Percentiles rank a stretch among this genome's conserved stretches.
Conservation (phyloP, 306 rosid genomes). For the Castanospermum australe region DNA sequence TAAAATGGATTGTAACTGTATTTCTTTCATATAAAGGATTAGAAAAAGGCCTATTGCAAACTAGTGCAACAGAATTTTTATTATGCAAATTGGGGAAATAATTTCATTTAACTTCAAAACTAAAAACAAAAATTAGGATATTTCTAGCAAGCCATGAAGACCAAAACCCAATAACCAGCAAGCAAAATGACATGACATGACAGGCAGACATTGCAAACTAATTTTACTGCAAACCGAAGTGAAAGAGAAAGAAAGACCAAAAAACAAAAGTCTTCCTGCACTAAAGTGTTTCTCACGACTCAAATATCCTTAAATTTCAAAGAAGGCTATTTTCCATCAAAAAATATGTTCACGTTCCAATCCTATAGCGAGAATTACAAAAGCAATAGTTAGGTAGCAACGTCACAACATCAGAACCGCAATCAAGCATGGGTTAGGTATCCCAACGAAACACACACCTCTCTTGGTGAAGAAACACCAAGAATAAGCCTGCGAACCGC, state of each 20-base stretch:
- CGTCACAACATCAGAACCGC: neutral
- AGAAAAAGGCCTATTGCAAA: neutral
- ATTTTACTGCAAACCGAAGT: neutral
- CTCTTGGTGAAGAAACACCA: conserved; percentile 93
- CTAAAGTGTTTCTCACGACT: neutral
- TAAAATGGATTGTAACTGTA: neutral
- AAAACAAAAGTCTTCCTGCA: neutral
- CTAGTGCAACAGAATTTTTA: neutral
- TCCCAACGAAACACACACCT: conserved; percentile 60
- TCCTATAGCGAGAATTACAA: neutral
- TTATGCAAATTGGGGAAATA: neutral
- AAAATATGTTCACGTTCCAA: neutral
- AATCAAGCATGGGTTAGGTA: no score
- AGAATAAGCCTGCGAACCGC: conserved; percentile 89
- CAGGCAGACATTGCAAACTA: neutral
- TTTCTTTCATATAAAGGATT: neutral
- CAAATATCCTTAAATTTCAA: neutral
- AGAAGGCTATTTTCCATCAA: neutral
- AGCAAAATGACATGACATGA: neutral
- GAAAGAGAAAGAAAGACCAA: neutral
- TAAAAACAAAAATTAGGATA: no score
- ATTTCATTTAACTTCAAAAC: no score
- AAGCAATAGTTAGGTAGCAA: neutral
- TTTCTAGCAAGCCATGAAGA: neutral
- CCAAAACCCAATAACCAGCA: neutral